Evolutionary conservation across 352 stramenopile species (phyloP).

Genomic region (Phytopythium boreale): DNA sequence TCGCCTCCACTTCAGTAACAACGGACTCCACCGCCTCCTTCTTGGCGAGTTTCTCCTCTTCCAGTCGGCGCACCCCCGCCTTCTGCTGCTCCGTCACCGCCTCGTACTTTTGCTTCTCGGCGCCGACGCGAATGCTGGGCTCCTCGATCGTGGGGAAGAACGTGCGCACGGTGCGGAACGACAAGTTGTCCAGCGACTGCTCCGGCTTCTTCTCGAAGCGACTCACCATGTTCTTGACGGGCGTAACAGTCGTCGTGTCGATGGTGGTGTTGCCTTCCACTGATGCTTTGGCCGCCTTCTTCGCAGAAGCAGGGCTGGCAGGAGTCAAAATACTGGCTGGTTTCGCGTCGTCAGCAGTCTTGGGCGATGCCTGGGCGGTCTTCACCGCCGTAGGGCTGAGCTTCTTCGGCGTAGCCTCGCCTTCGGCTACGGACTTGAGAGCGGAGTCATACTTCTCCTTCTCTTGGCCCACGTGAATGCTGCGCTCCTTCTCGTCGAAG

Average conservation of each 20-base stretch:
- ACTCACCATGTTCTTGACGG: constrained; percentile 39
- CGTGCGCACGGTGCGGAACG: constrained; percentile 46
- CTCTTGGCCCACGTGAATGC: constrained; percentile 30
- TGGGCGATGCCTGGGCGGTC: neutral
- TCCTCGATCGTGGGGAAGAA: constrained; percentile 45
- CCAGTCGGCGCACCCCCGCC: constrained; percentile 9
- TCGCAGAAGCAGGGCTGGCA: neutral
- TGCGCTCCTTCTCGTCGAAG: constrained; percentile 39
- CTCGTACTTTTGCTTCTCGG: constrained; percentile 55
- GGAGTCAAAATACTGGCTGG: no score
- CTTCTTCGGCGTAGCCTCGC: constrained; percentile 12
- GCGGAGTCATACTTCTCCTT: constrained; percentile 32
- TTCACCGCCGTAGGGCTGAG: neutral
- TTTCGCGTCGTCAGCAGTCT: neutral
- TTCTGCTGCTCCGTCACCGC: constrained; percentile 40
- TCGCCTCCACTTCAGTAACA: neutral
- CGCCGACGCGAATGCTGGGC: constrained; percentile 41
- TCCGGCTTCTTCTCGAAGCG: constrained; percentile 45
- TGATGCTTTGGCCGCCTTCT: neutral
- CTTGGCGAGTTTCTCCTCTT: constrained; percentile 19
- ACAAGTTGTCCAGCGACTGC: constrained; percentile 41
- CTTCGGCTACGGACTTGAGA: constrained; percentile 15
- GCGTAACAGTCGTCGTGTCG: neutral
- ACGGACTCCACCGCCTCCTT: neutral
- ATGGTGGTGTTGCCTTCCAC: neutral